Base-by-base conservation (phyloP, 2,329 filamentous ascomycete genomes). In the Podosphaera leucotricha region DNA sequence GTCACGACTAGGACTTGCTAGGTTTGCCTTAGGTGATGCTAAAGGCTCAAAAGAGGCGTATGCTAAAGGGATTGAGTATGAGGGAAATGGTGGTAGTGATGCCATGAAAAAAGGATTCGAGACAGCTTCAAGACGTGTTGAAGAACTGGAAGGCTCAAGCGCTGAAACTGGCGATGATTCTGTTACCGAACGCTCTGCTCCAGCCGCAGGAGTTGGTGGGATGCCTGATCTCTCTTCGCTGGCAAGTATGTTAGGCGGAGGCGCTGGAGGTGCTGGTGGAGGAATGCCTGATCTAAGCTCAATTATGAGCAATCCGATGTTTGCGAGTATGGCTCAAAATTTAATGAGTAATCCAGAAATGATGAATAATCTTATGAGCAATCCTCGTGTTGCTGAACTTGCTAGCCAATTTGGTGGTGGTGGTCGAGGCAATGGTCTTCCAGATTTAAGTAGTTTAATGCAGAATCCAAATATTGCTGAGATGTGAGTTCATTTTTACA, bases 261-360 rank as follows among this genome's bases (percentile, higher is more conserved):
- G 64, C 26, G 76, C 67, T 20, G 75, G 67, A 13, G 77, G 72
- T 4, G 77, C 71, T 18, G 75, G 66, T 6, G 79, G 79, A 43
- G 83, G 82, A 44, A 90, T 93, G 80, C 85, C 86, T 11, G 87
- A 95, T 60, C 67, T 98, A 20, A 64, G 74, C 50, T 73, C 74
- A 50, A 77, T 98, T 60, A 92, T 95, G 85, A 85, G 68, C 67
- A 98, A 95, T 66, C 90, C 90, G 45, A 95, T 95, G 90, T 92
- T 98, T 65, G 75, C 85, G 43, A 81, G 72, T 64, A 94, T 95
- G 85, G 90, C 90, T 3, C 84, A 94, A 67, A 93, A 83, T 62
- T 64, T 98, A 45, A 95, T 95, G 90, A 83, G 76, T 64, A 94
- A 98, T 65, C 90, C 90, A 0, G 82, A 92, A 8, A 75, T 86